Conservation (phyloP, 768 basidiomycete species). For the Brasilioporus rufonigricans region DNA sequence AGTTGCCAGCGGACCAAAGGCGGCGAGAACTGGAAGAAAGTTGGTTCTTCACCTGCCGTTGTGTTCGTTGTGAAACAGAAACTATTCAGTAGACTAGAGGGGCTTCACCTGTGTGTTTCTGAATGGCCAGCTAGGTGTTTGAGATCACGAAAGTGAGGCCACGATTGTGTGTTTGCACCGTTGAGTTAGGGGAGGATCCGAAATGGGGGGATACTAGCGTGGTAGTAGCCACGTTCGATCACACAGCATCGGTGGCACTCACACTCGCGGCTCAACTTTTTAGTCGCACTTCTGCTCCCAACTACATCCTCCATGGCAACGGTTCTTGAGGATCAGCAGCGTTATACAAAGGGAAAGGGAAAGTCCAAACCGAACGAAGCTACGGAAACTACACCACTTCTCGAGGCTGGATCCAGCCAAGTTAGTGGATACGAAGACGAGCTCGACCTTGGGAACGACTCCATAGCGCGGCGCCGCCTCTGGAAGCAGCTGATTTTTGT, state of each 20-base stretch:
- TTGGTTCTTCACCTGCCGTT: slow-evolving; percentile 59
- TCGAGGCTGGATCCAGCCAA: slow-evolving; percentile 24
- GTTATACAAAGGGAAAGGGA: slow-evolving; percentile 25
- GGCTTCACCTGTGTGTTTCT: not conserved
- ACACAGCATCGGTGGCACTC: slow-evolving; percentile 3
- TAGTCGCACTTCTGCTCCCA: not conserved
- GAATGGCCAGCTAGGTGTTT: not conserved
- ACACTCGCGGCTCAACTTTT: slow-evolving; percentile 1
- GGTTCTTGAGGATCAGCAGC: slow-evolving; percentile 13
- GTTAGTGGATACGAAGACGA: slow-evolving; percentile 20
- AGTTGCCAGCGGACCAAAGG: slow-evolving; percentile 34
- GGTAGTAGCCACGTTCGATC: slow-evolving; percentile 17
- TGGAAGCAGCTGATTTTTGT: slow-evolving; percentile 40
- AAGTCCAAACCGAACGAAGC: slow-evolving; percentile 22
- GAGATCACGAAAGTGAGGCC: not conserved
- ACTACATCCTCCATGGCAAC: slow-evolving; percentile 22
- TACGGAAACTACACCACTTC: slow-evolving; percentile 32
- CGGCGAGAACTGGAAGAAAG: slow-evolving; percentile 41
- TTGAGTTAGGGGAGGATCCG: slow-evolving; percentile 1
- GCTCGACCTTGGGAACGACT: slow-evolving; percentile 19
- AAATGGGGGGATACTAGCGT: slow-evolving; percentile 7
- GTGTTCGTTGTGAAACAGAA: slow-evolving; percentile 41
- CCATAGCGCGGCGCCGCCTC: slow-evolving; percentile 27
- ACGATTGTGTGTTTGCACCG: not conserved
- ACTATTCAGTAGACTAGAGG: not conserved